Conservation (phyloP, 257 asterid genomes). For the Nicotiana noctiflora region DNA sequence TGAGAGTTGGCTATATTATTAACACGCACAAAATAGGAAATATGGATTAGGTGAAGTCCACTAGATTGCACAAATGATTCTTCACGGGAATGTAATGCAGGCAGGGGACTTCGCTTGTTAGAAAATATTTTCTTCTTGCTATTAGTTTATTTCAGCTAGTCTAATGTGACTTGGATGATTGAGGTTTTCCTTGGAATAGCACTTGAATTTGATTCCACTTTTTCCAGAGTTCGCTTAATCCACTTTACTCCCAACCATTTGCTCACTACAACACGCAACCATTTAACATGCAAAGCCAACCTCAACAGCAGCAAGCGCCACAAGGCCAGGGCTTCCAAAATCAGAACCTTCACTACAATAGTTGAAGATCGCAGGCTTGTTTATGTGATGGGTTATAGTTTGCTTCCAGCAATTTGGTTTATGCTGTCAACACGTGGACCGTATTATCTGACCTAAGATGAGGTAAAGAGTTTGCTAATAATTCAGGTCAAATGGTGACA, state of each 20-base stretch:
- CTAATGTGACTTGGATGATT: too few relatives aligned
- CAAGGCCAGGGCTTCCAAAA: constrained; percentile 73
- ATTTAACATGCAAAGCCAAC: constrained; percentile 55
- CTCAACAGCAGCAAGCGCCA: constrained; percentile 47
- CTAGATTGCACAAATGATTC: background rate
- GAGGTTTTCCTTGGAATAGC: too few relatives aligned
- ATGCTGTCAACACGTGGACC: constrained; percentile 35
- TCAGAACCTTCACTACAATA: constrained; percentile 69
- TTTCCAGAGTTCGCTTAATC: constrained; percentile 64
- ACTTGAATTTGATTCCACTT: background rate
- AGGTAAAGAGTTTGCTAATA: background rate
- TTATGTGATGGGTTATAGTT: constrained; percentile 30
- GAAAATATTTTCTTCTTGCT: background rate
- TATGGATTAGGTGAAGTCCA: background rate
- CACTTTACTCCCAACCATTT: constrained; percentile 80
- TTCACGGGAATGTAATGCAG: background rate
- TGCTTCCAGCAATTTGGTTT: constrained; percentile 49
- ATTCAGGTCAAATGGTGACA: constrained; percentile 28
- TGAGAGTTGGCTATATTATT: background rate
- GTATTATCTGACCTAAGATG: background rate
- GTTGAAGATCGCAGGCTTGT: constrained; percentile 29
- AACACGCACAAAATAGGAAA: background rate
- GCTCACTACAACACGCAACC: constrained; percentile 73
- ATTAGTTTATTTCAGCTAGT: too few relatives aligned
- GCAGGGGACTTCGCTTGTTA: background rate